phyloP scores from a whole-genome alignment of 2,329 filamentous ascomycete species.

The Colletotrichum melonis region DNA sequence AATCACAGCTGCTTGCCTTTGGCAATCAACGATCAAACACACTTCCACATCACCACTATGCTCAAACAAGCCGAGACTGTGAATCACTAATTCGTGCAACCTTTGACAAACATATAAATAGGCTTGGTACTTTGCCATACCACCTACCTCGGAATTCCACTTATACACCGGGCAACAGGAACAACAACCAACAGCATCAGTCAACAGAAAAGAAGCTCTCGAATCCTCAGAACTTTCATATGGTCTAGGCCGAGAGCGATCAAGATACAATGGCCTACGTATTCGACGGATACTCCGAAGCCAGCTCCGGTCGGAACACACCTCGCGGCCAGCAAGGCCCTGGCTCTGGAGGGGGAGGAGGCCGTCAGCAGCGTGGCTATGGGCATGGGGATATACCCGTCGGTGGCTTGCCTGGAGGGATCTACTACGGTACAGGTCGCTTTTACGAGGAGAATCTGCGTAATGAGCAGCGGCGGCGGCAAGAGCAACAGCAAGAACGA shows the following conservation, averaged over 20 bases:
- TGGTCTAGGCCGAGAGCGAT: no score
- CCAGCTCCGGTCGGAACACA: background rate
- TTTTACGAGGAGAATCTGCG: conserved; percentile 12
- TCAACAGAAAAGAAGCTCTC: background rate
- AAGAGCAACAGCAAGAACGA: no score
- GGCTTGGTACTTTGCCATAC: background rate
- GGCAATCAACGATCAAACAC: background rate
- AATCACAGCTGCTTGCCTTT: background rate
- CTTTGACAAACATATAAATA: background rate
- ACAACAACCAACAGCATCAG: background rate
- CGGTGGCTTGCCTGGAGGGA: background rate
- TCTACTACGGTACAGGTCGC: conserved; percentile 10
- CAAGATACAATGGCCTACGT: conserved; percentile 13
- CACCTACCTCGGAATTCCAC: background rate
- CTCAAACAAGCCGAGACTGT: background rate
- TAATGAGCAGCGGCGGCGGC: background rate
- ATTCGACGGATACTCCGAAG: conserved; percentile 31
- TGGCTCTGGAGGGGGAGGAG: background rate
- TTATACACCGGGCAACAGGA: background rate
- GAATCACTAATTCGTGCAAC: background rate
- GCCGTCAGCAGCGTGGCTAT: background rate
- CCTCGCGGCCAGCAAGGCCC: background rate
- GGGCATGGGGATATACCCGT: background rate
- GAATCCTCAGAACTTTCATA: no score
- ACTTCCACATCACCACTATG: background rate